Evolutionary conservation across 768 basidiomycete species (phyloP).

Genomic region (Mycena metata): DNA sequence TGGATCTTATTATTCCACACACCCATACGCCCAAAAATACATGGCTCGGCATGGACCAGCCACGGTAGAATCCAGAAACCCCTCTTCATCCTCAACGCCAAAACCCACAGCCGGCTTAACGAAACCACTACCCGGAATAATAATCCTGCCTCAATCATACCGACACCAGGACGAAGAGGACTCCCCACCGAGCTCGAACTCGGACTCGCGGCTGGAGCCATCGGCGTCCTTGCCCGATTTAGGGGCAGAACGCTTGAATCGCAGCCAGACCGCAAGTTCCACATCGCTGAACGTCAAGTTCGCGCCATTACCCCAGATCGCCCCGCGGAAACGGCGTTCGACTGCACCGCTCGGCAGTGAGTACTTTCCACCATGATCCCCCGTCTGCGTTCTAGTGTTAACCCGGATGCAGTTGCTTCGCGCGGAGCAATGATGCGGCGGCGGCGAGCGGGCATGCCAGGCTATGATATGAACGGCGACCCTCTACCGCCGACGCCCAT

Average conservation of each 20-base stretch:
- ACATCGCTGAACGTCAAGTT: conserved; percentile 61
- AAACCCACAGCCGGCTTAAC: conserved; percentile 48
- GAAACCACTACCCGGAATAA: conserved; percentile 46
- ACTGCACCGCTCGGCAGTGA: conserved; percentile 61
- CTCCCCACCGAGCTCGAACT: conserved; percentile 51
- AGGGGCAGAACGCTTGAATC: conserved; percentile 14
- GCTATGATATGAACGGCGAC: conserved; percentile 33
- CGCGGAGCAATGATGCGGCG: conserved; percentile 57
- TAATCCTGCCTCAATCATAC: conserved; percentile 62
- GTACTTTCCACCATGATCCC: neutral
- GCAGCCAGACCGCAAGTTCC: conserved; percentile 31
- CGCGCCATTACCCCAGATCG: conserved; percentile 69
- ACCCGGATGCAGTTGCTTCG: conserved; percentile 55
- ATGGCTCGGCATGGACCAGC: conserved; percentile 12
- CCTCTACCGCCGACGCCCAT: conserved; percentile 45
- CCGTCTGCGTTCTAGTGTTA: neutral
- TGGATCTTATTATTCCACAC: neutral
- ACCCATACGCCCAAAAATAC: neutral
- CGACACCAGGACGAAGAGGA: conserved; percentile 51
- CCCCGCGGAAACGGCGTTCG: conserved; percentile 63
- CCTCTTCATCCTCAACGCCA: conserved; percentile 70
- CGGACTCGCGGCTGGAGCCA: conserved; percentile 59
- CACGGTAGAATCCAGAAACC: conserved; percentile 43
- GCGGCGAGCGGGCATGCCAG: conserved; percentile 44
- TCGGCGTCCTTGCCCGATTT: conserved; percentile 47